Conservation (phyloP, 768 basidiomycete species). For the Leccinellum albellum region DNA sequence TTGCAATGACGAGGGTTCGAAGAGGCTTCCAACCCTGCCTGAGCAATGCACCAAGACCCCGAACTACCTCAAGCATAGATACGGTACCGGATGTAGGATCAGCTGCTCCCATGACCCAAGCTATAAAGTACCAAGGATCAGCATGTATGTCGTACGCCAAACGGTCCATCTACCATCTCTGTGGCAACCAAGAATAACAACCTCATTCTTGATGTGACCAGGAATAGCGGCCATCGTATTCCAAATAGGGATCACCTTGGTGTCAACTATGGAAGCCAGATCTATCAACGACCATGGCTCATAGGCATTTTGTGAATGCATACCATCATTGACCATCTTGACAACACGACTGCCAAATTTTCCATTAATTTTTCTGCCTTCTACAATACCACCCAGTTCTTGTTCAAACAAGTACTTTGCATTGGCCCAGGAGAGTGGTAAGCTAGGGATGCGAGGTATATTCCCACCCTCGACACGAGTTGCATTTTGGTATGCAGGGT, state of each 20-base stretch:
- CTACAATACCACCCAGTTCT: constrained; percentile 43
- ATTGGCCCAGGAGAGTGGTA: constrained; percentile 86
- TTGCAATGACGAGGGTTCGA: constrained; percentile 67
- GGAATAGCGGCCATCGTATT: constrained; percentile 83
- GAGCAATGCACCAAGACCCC: constrained; percentile 48
- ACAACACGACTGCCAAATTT: constrained; percentile 44
- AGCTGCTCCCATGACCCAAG: constrained; percentile 45
- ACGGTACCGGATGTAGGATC: constrained; percentile 58
- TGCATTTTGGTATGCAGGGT: constrained; percentile 79
- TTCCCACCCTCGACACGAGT: constrained; percentile 59
- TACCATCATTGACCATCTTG: constrained; percentile 54
- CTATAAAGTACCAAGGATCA: constrained; percentile 13
- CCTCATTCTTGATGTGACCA: constrained; percentile 77
- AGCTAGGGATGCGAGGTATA: constrained; percentile 71
- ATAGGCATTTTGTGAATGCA: background rate
- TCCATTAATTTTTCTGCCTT: constrained; percentile 44
- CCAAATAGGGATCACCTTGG: constrained; percentile 84
- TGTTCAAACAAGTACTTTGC: constrained; percentile 63
- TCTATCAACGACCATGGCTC: background rate
- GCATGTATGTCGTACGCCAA: background rate
- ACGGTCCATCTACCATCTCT: constrained; percentile 61
- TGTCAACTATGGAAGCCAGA: constrained; percentile 49
- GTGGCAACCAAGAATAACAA: constrained; percentile 82
- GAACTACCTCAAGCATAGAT: constrained; percentile 50
- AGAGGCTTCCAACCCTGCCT: constrained; percentile 60